Conservation (phyloP, 2,329 filamentous ascomycete species). For the Ascochyta koolunga region DNA sequence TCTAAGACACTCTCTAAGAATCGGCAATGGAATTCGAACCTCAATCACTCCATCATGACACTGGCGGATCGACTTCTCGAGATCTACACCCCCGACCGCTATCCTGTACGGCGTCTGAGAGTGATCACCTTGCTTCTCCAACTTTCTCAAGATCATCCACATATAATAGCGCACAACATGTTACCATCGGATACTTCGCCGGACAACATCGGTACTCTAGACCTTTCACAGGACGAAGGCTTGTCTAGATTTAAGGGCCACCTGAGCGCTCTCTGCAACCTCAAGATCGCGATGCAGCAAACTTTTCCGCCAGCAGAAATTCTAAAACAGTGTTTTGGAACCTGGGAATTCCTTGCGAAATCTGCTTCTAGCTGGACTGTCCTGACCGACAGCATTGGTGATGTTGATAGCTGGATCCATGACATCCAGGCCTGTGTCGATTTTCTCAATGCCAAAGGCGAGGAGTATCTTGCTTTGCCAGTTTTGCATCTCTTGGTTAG, state of each 20-base stretch:
- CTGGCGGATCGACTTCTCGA: constrained; percentile 32
- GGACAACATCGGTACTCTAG: background rate
- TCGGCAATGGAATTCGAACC: constrained; percentile 35
- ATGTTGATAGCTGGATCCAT: constrained; percentile 55
- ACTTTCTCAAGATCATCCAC: constrained; percentile 63
- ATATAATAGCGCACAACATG: constrained; percentile 53
- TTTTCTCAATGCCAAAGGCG: constrained; percentile 63
- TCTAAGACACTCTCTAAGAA: constrained; percentile 37
- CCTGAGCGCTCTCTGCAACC: constrained; percentile 42
- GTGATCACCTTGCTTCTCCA: constrained; percentile 35
- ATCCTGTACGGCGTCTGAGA: constrained; percentile 44
- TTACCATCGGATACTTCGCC: background rate
- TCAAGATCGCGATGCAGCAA: constrained; percentile 54
- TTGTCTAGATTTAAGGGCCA: constrained; percentile 45
- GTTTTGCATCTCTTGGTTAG: constrained; percentile 58
- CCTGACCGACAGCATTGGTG: constrained; percentile 56
- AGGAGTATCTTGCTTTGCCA: constrained; percentile 57
- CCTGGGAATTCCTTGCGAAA: constrained; percentile 49
- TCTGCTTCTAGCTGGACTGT: constrained; percentile 41
- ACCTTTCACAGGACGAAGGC: constrained; percentile 38
- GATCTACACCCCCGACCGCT: constrained; percentile 35
- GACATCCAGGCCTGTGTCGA: constrained; percentile 62
- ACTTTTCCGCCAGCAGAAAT: constrained; percentile 25
- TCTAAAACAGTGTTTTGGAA: constrained; percentile 40
- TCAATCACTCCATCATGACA: constrained; percentile 32